Evolutionary conservation across 2,329 filamentous ascomycete genomes (phyloP), one percentile per base, ranked within the genome.

Genomic region (Macroventuria anomochaeta): DNA sequence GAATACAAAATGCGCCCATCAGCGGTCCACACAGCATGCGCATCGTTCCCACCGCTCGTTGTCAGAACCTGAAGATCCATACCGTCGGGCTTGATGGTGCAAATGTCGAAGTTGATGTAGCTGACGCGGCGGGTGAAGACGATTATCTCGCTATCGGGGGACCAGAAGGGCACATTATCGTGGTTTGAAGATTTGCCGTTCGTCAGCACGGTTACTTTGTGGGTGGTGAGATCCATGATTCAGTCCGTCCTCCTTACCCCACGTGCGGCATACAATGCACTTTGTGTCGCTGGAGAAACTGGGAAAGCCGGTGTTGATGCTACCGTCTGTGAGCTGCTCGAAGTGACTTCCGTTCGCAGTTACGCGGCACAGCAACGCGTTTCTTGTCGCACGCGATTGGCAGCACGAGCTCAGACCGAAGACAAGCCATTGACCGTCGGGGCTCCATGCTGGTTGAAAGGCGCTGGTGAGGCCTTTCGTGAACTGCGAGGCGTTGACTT

Each of bases 351-450:
- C 69, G 39, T 73, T 65, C 2, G 62, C 47, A 5, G 49, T 64
- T n/a, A 62, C 57, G 1, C 65, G 57, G 37, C 62, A 57, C 3
- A 74, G 37, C 52, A 57, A 63, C 2, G 59, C 70, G 5, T 52
- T 54, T 15, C 60, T 50, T 2, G 54, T 54, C 0, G 64, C 63
- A 21, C 76, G 75, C 5, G 59, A 55, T 23, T 69, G 66, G 63
- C 79, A 78, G 76, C 77, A 79, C 7, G 62, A 62, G 6, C 76
- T 76, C 1, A 77, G 55, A 11, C 77, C 75, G 40, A 79, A 72
- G 12, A 71, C 69, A 8, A 79, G 57, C 72, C 71, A 73, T 13
- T 71, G 55, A 2, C 72, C 73, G 34, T 78, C 72, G 2, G 72
- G 63, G 0, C 68, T 72, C 71, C 73, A 79, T 2, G 72, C 59